Evolutionary conservation across 108 stramenopile species (phyloP), one percentile per base, ranked within the genome.

Genomic region (Nitzschia putrida): DNA sequence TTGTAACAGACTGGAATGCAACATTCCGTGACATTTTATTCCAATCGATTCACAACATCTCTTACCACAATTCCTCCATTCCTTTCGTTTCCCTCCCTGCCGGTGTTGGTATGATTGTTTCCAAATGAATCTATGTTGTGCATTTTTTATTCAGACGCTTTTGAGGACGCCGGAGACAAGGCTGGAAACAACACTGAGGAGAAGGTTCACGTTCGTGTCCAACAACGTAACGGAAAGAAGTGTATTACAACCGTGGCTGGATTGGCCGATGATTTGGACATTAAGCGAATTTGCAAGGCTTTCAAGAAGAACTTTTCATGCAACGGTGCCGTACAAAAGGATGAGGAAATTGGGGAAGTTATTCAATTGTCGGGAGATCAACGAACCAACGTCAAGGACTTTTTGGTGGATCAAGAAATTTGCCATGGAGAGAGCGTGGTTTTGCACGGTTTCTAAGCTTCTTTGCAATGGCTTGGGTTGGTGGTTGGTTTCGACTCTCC

Each of bases 221-320:
- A 98, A 79, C 98, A 98, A 84, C 94, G 98, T 34, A 97, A 96
- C 74, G 97, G 98, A 59, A 81, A 97, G 53, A 99, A 99, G 81
- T 98, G 97, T 88, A 99, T 98, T 80, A 97, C 97, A n/a, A 97
- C 97, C 1, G 83, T 98, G 7, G 91, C 96, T 55, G 97, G 97
- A 54, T 80, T 98, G 52, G 96, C 97, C 22, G 96, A 98, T 69
- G 98, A 99, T 76, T 91, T 99, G 41, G 98, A 99, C 81, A 76
- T 99, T 55, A 96, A 97, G 79, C 85, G 95, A 57, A 99, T 99
- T 80, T 96, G 96, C 83, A 97, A 97, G 77, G 97, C 97, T 38
- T 92, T 99, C 78, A 99, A 98, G 83, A 99, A 99, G 85, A 97
- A 95, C 77, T 98, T 98, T 82, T 80, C 80, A 57, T 99, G 98